Conservation (phyloP, 139 green algal species). For the Tetraselmis striata region DNA sequence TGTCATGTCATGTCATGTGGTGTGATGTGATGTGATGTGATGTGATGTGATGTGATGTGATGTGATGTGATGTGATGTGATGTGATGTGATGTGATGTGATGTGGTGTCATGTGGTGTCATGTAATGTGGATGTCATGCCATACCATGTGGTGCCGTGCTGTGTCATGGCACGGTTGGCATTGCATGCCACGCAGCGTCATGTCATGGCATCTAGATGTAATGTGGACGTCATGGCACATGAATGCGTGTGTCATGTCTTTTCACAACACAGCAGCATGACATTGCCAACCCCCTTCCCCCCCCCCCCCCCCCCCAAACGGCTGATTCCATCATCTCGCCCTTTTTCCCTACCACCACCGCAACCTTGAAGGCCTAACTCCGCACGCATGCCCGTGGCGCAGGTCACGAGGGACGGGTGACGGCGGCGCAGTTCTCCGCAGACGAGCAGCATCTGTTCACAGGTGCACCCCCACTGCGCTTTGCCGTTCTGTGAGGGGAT, state of each 20-base stretch:
- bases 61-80: neutral
- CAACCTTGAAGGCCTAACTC: neutral
- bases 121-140: neutral
- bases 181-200: no score
- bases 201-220: neutral
- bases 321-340: neutral
- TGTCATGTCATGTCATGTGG: neutral
- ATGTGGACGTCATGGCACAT: neutral
- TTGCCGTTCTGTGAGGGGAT: neutral
- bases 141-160: neutral
- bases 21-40: neutral
- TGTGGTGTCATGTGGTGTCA: neutral
- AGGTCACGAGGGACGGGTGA: neutral
- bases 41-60: neutral
- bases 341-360: neutral
- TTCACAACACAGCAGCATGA: no score
- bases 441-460: neutral
- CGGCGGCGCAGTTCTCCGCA: neutral
- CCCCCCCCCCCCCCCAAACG: no score
- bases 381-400: neutral
- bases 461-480: neutral
- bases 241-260: no score
- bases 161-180: no score
- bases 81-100: constrained; percentile 1
- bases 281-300: no score